Conservation (phyloP, 495 filamentous ascomycete genomes). For the Xylaria nigripes region DNA sequence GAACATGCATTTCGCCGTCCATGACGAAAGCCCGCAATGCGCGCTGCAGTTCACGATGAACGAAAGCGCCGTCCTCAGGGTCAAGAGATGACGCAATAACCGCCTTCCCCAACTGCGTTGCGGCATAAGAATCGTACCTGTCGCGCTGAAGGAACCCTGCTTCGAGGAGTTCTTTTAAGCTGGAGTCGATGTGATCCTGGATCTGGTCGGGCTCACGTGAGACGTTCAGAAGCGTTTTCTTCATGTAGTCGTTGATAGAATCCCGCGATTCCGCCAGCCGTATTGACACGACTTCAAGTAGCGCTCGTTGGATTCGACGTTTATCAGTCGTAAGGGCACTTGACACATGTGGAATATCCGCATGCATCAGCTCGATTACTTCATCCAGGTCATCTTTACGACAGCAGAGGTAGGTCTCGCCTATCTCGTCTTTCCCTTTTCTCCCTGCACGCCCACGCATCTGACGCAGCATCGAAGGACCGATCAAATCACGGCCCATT, state of each 20-base stretch:
- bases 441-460: constrained; percentile 80
- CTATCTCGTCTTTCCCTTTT: constrained; percentile 73
- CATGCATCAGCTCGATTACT: constrained; percentile 61
- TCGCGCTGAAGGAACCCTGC: constrained; percentile 50
- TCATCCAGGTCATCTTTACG: constrained; percentile 59
- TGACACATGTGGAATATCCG: constrained; percentile 62
- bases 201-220: constrained; percentile 37
- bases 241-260: constrained; percentile 63
- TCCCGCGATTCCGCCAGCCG: constrained; percentile 59
- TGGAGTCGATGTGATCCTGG: constrained; percentile 46
- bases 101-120: constrained; percentile 62
- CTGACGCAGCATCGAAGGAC: constrained; percentile 65
- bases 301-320: constrained; percentile 59
- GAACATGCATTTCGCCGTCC: constrained; percentile 77
- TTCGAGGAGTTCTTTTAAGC: constrained; percentile 44
- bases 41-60: constrained; percentile 58
- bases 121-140: constrained; percentile 43
- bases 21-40: constrained; percentile 71
- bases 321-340: constrained; percentile 66
- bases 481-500: constrained; percentile 71
- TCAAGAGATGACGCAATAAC: constrained; percentile 65
- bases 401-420: constrained; percentile 75
- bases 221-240: constrained; percentile 58
- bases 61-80: constrained; percentile 69
- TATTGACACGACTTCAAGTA: constrained; percentile 68